Conservation (phyloP, 2,329 filamentous ascomycete genomes). For the Scleromitrula shiraiana region DNA sequence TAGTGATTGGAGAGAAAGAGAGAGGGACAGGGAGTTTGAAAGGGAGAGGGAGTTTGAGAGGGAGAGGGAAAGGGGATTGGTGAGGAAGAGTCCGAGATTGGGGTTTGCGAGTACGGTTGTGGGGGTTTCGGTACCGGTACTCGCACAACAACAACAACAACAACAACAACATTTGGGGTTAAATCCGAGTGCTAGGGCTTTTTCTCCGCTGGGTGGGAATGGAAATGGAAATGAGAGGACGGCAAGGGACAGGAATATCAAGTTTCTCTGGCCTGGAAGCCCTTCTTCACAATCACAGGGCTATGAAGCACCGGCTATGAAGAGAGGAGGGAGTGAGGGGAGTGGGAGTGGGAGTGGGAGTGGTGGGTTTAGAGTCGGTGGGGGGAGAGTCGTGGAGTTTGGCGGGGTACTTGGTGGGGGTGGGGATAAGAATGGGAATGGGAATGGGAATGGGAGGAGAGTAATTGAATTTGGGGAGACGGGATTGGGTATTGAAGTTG, state of each 20-base stretch:
- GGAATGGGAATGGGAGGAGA: background rate
- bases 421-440: background rate
- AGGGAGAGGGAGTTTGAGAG: too few species aligned
- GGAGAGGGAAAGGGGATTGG: conserved; percentile 12
- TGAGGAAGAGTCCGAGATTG: conserved; percentile 19
- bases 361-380: background rate
- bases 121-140: too few species aligned
- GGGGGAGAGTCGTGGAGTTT: background rate
- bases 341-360: background rate
- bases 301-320: too few species aligned
- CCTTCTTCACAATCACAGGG: too few species aligned
- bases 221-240: conserved; percentile 11
- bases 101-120: conserved; percentile 7
- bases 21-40: too few species aligned
- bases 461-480: background rate
- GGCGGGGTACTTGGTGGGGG: background rate
- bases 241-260: conserved; percentile 13
- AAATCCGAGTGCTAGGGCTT: background rate
- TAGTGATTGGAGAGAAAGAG: too few species aligned
- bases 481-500: background rate
- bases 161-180: too few species aligned
- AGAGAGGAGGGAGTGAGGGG: background rate
- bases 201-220: too few species aligned
- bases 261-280: conserved; percentile 23
- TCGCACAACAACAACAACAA: too few species aligned